Conservation (phyloP, 2,329 filamentous ascomycete genomes). For the Basipetospora sp. region DNA sequence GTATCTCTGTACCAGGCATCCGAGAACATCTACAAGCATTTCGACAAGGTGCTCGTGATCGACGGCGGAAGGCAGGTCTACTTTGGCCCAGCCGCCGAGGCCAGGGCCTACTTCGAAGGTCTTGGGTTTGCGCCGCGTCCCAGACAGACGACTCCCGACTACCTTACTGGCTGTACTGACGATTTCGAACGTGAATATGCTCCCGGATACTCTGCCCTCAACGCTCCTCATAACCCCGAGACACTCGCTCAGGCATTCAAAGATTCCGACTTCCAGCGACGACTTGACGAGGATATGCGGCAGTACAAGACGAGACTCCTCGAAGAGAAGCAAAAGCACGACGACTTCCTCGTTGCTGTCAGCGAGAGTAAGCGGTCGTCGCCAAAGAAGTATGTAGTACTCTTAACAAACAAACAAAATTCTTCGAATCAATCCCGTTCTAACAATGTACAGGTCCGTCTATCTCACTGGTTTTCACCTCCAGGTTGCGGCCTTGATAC, state of each 20-base stretch:
- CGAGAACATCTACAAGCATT: slow-evolving; percentile 63
- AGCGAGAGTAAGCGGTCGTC: slow-evolving; percentile 63
- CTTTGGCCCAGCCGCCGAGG: slow-evolving; percentile 54
- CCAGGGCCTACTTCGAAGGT: slow-evolving; percentile 59
- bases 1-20: slow-evolving; percentile 78
- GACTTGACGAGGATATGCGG: slow-evolving; percentile 50
- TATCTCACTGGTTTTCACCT: slow-evolving; percentile 73
- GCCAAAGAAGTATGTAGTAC: slow-evolving; percentile 40
- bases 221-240: slow-evolving; percentile 55
- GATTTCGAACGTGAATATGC: slow-evolving; percentile 70
- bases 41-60: slow-evolving; percentile 75
- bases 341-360: slow-evolving; percentile 65
- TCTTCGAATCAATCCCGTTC: too few relatives aligned
- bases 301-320: slow-evolving; percentile 51
- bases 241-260: slow-evolving; percentile 56
- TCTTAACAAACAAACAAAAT: not conserved
- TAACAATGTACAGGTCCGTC: slow-evolving; percentile 47
- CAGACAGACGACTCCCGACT: slow-evolving; percentile 68
- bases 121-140: slow-evolving; percentile 63
- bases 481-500: slow-evolving; percentile 71
- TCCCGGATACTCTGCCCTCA: slow-evolving; percentile 45
- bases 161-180: slow-evolving; percentile 68
- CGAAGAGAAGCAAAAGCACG: slow-evolving; percentile 50
- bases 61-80: slow-evolving; percentile 62
- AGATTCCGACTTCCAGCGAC: slow-evolving; percentile 42